phyloP scores from a whole-genome alignment of 129 eudicot genomes.

The Tagetes patula region DNA sequence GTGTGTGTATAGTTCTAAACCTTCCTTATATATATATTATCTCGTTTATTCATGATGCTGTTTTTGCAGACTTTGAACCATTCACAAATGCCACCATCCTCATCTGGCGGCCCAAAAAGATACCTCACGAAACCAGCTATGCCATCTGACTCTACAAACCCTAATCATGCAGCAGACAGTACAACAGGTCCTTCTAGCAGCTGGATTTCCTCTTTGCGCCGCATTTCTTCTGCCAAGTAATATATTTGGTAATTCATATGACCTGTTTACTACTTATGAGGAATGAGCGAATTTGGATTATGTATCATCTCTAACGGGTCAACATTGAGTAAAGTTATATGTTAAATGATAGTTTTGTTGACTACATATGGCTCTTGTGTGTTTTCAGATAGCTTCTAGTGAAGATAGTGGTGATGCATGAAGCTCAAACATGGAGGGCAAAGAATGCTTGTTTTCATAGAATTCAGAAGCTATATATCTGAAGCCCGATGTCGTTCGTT shows the following conservation, averaged over 20 bases:
- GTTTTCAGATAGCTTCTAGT: constrained; percentile 29
- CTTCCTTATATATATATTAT: not conserved
- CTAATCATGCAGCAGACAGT: constrained; percentile 61
- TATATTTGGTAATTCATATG: constrained; percentile 34
- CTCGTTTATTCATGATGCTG: not conserved
- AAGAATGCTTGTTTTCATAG: constrained; percentile 20
- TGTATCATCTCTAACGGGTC: not conserved
- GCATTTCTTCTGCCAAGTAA: constrained; percentile 90
- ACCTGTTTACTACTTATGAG: not conserved
- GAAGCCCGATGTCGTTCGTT: constrained; percentile 36
- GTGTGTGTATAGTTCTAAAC: too few relatives aligned
- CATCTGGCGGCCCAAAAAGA: constrained; percentile 58
- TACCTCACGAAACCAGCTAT: constrained; percentile 56
- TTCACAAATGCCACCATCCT: constrained; percentile 55
- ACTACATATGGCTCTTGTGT: not conserved
- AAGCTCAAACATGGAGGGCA: constrained; percentile 16
- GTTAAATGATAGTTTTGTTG: not conserved
- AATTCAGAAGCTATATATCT: constrained; percentile 34
- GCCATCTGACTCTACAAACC: constrained; percentile 60
- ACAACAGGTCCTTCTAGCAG: constrained; percentile 70
- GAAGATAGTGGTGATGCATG: constrained; percentile 23
- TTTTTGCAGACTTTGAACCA: constrained; percentile 41
- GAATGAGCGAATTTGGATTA: not conserved
- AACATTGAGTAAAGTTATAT: too few relatives aligned
- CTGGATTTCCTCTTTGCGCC: constrained; percentile 90